Percentiles rank a stretch among this genome's conserved stretches.
Evolutionary conservation across 2,329 filamentous ascomycete genomes (phyloP).

Genomic region (Cordyceps javanica): DNA sequence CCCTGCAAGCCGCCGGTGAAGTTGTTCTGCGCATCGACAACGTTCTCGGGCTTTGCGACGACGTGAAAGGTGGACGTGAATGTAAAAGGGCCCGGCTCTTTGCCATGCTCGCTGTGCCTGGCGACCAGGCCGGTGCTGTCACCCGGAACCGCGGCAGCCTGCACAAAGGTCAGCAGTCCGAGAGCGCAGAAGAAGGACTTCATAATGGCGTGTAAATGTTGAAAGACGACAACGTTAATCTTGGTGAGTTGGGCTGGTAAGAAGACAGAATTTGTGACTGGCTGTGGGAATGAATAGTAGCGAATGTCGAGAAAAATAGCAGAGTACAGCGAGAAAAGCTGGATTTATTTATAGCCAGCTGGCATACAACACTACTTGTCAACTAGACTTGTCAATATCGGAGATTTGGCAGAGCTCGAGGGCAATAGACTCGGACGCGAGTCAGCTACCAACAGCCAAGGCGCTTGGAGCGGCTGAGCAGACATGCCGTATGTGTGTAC

Average conservation of each 20-base stretch:
- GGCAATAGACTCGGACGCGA: not conserved
- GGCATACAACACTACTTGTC: not conserved
- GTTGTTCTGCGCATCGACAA: conserved; percentile 36
- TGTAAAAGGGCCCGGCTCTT: conserved; percentile 20
- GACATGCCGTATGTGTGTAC: not conserved
- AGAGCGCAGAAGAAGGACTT: not conserved
- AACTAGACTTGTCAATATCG: not conserved
- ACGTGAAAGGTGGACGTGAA: conserved; percentile 46
- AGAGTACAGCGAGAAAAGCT: not conserved
- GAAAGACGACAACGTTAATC: not conserved
- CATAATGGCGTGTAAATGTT: not conserved
- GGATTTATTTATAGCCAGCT: not conserved
- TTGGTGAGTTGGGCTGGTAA: too few relatives aligned
- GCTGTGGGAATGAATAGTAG: too few relatives aligned
- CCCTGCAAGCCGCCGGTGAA: conserved; percentile 36
- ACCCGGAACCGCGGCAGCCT: not conserved
- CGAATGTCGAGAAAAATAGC: not conserved
- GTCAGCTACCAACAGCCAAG: not conserved
- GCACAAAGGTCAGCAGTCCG: not conserved
- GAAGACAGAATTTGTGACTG: too few relatives aligned
- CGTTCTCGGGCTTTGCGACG: conserved; percentile 42
- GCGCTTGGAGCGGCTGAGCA: not conserved
- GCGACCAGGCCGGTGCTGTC: not conserved
- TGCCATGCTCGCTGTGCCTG: not conserved
- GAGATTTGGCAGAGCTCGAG: not conserved